A percentile compares a stretch with the other conserved stretches of the same genome.
These are phyloP conservation scores for Cladophialophora yegresii DNA, from an alignment of 2,329 filamentous ascomycete genomes.

Conservation along the genomic window DNA sequence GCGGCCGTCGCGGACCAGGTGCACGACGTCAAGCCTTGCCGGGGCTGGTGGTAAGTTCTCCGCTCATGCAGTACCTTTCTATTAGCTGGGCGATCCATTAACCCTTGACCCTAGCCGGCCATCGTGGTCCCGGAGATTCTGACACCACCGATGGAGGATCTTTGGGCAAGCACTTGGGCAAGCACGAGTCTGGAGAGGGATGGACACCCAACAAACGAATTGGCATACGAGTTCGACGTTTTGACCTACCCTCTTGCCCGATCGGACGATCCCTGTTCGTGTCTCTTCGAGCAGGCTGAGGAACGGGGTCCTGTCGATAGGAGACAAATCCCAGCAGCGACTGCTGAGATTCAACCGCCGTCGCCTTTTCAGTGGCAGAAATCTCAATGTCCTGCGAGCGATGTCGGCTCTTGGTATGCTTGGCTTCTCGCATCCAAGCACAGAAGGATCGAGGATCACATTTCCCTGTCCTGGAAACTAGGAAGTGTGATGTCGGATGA, in stretches of 20 bases:
- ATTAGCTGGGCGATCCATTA: not conserved
- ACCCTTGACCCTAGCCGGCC: not conserved
- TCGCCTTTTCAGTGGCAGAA: not conserved
- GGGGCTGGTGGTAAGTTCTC: not conserved
- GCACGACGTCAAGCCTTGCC: not conserved
- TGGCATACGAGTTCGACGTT: too few relatives aligned
- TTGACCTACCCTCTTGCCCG: too few relatives aligned
- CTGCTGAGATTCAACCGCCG: too few relatives aligned
- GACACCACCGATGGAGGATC: not conserved
- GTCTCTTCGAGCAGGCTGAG: too few relatives aligned
- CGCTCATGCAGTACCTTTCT: not conserved
- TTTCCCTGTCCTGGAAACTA: fast-evolving
- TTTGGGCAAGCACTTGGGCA: not conserved
- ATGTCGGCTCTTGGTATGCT: not conserved
- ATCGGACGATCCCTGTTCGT: too few relatives aligned
- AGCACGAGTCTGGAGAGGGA: not conserved
- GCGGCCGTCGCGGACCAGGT: not conserved
- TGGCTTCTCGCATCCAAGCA: too few relatives aligned
- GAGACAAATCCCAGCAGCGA: too few relatives aligned
- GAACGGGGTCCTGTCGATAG: too few relatives aligned
- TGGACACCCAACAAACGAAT: not conserved
- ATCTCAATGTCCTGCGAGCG: not conserved
- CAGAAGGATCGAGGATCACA: not conserved
- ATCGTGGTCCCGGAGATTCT: not conserved
- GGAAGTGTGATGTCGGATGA: not conserved